phyloP scores from a whole-genome alignment of 768 basidiomycete genomes.

The Pisolithus marmoratus region DNA sequence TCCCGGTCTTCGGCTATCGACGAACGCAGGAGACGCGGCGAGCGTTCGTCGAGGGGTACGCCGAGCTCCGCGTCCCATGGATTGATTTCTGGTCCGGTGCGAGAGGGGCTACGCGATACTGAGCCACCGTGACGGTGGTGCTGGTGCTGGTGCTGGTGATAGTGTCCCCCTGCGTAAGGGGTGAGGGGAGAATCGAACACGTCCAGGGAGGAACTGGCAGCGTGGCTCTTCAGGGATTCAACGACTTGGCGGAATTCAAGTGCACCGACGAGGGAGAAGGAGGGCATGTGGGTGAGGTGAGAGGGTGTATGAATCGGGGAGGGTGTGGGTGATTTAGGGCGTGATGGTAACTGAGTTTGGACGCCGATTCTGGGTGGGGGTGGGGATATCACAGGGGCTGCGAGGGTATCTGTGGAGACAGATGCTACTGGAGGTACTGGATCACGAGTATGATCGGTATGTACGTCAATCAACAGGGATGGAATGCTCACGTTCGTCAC shows the following conservation, averaged over 20 bases:
- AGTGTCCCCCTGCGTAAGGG: conserved; percentile 74
- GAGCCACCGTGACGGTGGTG: conserved; percentile 33
- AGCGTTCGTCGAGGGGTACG: conserved; percentile 49
- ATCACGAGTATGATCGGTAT: conserved; percentile 5
- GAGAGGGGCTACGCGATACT: conserved; percentile 26
- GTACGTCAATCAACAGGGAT: no score
- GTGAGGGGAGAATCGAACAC: conserved; percentile 64
- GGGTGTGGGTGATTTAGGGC: conserved; percentile 39
- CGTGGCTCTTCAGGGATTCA: conserved; percentile 67
- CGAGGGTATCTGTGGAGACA: conserved; percentile 6
- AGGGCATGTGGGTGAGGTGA: conserved; percentile 54
- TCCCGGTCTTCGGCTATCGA: conserved; percentile 17
- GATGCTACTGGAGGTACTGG: conserved; percentile 6
- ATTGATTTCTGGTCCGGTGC: conserved; percentile 27
- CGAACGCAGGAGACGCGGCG: conserved; percentile 29
- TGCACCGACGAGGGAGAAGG: conserved; percentile 89
- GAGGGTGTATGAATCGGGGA: conserved; percentile 40
- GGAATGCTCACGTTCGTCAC: conserved; percentile 51
- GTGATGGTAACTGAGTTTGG: conserved; percentile 36
- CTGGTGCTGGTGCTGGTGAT: conserved; percentile 67
- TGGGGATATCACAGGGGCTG: conserved; percentile 26
- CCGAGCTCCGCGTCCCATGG: conserved; percentile 50
- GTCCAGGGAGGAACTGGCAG: conserved; percentile 49
- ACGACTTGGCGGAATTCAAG: conserved; percentile 95
- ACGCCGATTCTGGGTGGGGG: conserved; percentile 34